Base-by-base conservation (phyloP, 805 yeast species). In the Yarrowia yakushimensis region DNA sequence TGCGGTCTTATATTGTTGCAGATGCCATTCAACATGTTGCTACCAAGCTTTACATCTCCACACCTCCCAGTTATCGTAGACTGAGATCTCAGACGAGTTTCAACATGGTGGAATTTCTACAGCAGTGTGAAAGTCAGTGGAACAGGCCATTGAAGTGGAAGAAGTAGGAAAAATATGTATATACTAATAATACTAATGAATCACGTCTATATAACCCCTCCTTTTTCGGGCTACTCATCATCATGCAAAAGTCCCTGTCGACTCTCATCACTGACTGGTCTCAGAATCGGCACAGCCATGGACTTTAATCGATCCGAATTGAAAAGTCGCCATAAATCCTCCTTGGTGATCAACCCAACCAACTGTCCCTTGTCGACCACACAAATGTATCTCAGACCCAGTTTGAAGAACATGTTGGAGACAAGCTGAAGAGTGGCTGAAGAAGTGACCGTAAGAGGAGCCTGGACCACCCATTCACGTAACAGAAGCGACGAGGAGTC, bases 371-470 rank as follows among this genome's bases (percentile, higher is more conserved):
- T 62, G 65, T 68, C 30, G 52, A 73, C 65, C 48, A 70, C 64
- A 70, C 77, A 52, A 70, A 76, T 63, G 70, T 71, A 61, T 67
- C 70, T 42, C 15, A 77, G 63, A 7, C 79, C 79, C 66, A 80
- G 65, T 52, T 73, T 73, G 63, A 76, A 75, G 59, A 80, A 74
- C 62, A 77, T 69, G 43, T 72, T 73, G 43, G 76, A 75, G 0
- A 70, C 76, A 0, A 80, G 72, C 31, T 73, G 66, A 6, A 80
- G 63, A 30, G 75, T 68, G 25, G 74, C 68, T 1, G 70, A 63
- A 9, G 72, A 65, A 15, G 76, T 70, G 13, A 78, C 67, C 0
- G 73, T 69, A 17, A 69, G 36, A 9, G 76, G 74, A 25, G 67
- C 63, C 31, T 33, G 45, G 30, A 72, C 74, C 7, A 69, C 69